phyloP scores from a whole-genome alignment of 345 rosid genomes.

The Kandelia obovata region DNA sequence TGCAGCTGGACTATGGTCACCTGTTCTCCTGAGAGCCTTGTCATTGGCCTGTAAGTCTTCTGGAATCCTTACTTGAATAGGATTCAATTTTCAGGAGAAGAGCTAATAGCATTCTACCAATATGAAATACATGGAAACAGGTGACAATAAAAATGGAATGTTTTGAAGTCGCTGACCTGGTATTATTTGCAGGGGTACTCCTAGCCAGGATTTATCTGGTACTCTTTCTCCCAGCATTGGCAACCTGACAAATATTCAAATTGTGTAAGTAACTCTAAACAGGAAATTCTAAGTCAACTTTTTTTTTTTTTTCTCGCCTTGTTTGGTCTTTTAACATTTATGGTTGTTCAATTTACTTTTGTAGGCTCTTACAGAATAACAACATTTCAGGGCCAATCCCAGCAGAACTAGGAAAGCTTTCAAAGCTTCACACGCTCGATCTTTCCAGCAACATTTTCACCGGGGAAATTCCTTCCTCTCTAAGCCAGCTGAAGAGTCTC shows the following conservation, averaged over 20 bases:
- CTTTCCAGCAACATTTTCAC: conserved; percentile 75
- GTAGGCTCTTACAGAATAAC: conserved; percentile 74
- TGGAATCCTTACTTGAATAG: too few relatives aligned
- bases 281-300: not conserved
- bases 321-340: not conserved
- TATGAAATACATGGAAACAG: too few relatives aligned
- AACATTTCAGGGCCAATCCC: conserved; percentile 86
- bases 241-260: conserved; percentile 80
- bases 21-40: conserved; percentile 68
- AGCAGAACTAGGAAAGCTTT: conserved; percentile 64
- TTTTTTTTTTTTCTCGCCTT: not conserved
- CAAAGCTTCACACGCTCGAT: conserved; percentile 82
- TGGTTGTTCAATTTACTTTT: conserved; percentile 12
- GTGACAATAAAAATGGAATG: not conserved
- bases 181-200: conserved; percentile 60
- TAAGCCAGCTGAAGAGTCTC: conserved; percentile 59
- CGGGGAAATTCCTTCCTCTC: conserved; percentile 62
- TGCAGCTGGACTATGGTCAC: conserved; percentile 96
- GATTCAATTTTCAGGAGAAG: too few relatives aligned
- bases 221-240: conserved; percentile 81
- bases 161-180: conserved; percentile 15
- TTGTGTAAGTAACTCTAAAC: conserved; percentile 48
- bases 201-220: conserved; percentile 87
- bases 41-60: conserved; percentile 70
- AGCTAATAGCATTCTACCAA: too few relatives aligned